These are phyloP conservation scores for Somion occarium DNA, from an alignment of 1,284 basidiomycete species.

Conservation along the genomic window DNA sequence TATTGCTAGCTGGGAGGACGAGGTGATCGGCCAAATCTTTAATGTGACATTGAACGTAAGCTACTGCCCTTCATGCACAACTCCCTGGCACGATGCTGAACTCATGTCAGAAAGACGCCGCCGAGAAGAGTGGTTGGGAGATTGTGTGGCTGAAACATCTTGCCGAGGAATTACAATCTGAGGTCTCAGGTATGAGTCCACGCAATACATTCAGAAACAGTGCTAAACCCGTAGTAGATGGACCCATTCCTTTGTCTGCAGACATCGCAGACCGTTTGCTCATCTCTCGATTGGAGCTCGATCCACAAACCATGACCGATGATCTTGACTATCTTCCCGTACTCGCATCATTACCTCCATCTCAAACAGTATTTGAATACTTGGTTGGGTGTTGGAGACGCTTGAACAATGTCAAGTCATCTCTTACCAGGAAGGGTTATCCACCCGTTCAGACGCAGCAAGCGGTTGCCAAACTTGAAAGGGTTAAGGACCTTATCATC, in stretches of 20 bases:
- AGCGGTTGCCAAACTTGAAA: slow-evolving; percentile 64
- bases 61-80: neutral
- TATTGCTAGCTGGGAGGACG: slow-evolving; percentile 66
- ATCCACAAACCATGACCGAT: slow-evolving; percentile 71
- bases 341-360: slow-evolving; percentile 71
- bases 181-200: slow-evolving; percentile 49
- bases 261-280: slow-evolving; percentile 78
- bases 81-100: neutral
- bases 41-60: slow-evolving; percentile 78
- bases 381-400: slow-evolving; percentile 91
- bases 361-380: slow-evolving; percentile 89
- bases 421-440: slow-evolving; percentile 61
- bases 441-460: slow-evolving; percentile 56
- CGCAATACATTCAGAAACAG: neutral
- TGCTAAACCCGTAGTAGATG: slow-evolving; percentile 2
- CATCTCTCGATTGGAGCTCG: slow-evolving; percentile 83
- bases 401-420: slow-evolving; percentile 52
- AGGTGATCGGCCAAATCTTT: slow-evolving; percentile 63
- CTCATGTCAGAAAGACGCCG: slow-evolving; percentile 53
- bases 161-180: slow-evolving; percentile 65
- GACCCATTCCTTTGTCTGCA: slow-evolving; percentile 36
- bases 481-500: slow-evolving; percentile 75
- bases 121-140: slow-evolving; percentile 66
- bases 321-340: slow-evolving; percentile 79
- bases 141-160: slow-evolving; percentile 84